Base-by-base conservation (phyloP, 257 asterid species). In the Solanum lycopersicoides region DNA sequence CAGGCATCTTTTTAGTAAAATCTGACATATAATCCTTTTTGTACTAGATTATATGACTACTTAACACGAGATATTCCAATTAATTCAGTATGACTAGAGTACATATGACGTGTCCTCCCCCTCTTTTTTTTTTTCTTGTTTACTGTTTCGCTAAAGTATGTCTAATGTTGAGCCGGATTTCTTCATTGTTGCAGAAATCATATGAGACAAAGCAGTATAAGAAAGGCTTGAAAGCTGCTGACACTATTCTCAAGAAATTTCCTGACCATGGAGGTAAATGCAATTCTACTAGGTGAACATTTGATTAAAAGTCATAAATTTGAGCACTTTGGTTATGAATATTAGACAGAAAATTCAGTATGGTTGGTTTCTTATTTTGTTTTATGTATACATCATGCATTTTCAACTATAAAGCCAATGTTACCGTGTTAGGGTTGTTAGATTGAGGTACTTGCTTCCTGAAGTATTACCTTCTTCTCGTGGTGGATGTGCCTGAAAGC, bases 231-330 rank as follows among this genome's bases (percentile, higher is more conserved):
- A 97, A 95, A 95, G 99, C 99, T 88, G 99, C 99, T 42, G 99
- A 97, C 92, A 87, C 98, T 60, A 94, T 97, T 89, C 91, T 97
- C 84, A 97, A 96, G 94, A 97, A 97, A 94, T 97, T 96, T 88
- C 99, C 99, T 71, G 94, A 97, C 90, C 99, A 97, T 95, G 99
- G 99, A 96, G 99, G 99, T 97, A 93, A 88, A 94, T 44, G 56
- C 72, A 84, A 73, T 80, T 80, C 89, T 76, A 30, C 15, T 25
- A n/a, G 39, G 25, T 77, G 84, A 41, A 25, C 65, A 77, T 77
- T 28, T 77, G 84, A 47, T 85, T 85, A 47, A 28, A n/a, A 69
- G 53, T 41, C 30, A 84, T 3, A 32, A 85, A 44, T n/a, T 71
- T 71, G 77, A 34, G 25, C 77, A 34, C 77, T 44, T 32, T 34